Evolutionary conservation across 202 grass and related monocot species (phyloP), one percentile per base, ranked within the genome.

Genomic region (Miscanthus sacchariflorus): DNA sequence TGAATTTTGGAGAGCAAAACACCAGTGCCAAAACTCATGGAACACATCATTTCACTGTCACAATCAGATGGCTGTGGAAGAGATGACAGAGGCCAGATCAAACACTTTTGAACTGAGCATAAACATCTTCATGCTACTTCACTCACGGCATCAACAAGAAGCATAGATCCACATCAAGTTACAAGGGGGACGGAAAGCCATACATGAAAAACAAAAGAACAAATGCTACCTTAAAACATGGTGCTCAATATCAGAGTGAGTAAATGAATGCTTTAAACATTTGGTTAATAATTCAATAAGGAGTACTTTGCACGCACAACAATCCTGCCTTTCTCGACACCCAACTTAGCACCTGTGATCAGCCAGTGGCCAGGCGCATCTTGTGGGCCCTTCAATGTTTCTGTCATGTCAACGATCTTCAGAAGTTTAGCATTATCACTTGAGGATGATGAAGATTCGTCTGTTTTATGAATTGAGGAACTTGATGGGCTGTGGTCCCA

Each of bases 361-460:
- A 99, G 74, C 97, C 97, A 99, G 21, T 99, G 97, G 12, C 97
- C 97, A 19, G 97, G 97, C 33, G 91, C 87, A 88, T 99, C 97
- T 85, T 91, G 88, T 12, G 97, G 91, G 33, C 97, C 97, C 83
- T 93, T 97, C 75, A 66, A 71, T 63, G 95, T 97, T 83, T 97
- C 97, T 5, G 90, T 93, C 91, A 91, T 90, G 88, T 99, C 97
- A 38, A 99, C 93, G 35, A 99, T 88, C 86, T 96, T 99, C 59
- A 87, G 40, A 79, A 99, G 94, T 87, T 93, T 99, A 74, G 83
- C 75, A 89, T 86, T 86, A 54, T 94, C 90, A 74, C 83, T 93
- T 5, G 93, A 98, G 38, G 94, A 96, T 46, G 95, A 93, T 56
- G 90, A 88, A 70, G 85, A 58, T 68, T 96, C 96, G 35, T 96